Conservation (phyloP, 345 rosid genomes). For the Lumnitzera racemosa region DNA sequence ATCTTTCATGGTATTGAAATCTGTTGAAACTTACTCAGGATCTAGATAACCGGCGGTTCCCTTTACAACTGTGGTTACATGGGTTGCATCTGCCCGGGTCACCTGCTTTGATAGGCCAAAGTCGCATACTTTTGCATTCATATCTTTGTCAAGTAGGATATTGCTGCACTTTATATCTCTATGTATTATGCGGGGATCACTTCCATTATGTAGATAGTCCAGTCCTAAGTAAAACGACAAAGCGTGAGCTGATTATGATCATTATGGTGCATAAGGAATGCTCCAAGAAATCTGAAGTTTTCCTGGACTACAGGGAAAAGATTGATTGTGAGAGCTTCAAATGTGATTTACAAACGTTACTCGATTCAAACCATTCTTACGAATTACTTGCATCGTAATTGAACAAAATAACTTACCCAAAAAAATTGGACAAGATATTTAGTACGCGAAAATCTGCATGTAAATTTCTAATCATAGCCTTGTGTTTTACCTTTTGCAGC, state of each 20-base stretch:
- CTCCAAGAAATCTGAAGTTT: too few relatives aligned
- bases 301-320: too few relatives aligned
- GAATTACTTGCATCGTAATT: too few relatives aligned
- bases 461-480: too few relatives aligned
- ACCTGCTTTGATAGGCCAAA: constrained; percentile 80
- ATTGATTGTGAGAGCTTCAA: too few relatives aligned
- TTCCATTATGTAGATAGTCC: constrained; percentile 89
- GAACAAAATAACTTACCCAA: too few relatives aligned
- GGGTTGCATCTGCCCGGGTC: constrained; percentile 64
- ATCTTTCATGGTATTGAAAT: not conserved
- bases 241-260: not conserved
- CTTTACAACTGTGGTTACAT: constrained; percentile 83
- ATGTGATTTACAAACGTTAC: too few relatives aligned
- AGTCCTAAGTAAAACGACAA: constrained; percentile 40
- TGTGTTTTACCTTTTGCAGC: constrained; percentile 70
- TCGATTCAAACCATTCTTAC: too few relatives aligned
- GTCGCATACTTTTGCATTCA: constrained; percentile 79
- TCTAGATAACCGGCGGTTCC: constrained; percentile 96
- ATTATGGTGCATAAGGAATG: too few relatives aligned
- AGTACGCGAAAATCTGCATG: too few relatives aligned
- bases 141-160: constrained; percentile 69
- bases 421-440: too few relatives aligned
- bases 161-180: constrained; percentile 86
- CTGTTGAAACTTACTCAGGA: constrained; percentile 54
- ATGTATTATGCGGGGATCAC: constrained; percentile 80